phyloP scores from a whole-genome alignment of 306 rosid genomes.

The Pterocarpus santalinus region DNA sequence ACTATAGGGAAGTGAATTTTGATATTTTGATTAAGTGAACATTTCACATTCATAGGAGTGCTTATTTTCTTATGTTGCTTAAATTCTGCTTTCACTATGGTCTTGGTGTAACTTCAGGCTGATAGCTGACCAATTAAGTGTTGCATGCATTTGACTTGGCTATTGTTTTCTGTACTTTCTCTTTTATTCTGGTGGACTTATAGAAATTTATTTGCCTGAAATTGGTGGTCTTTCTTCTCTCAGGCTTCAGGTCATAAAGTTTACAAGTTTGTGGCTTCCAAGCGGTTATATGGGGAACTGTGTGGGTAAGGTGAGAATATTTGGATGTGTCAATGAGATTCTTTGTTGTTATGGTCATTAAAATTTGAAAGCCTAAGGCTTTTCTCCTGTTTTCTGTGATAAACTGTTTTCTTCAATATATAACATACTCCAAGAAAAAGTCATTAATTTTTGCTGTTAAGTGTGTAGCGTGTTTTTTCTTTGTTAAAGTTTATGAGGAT shows the following conservation, averaged over 20 bases:
- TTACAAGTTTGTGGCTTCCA: conserved; percentile 46
- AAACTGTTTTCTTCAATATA: conserved; percentile 9
- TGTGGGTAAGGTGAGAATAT: conserved; percentile 64
- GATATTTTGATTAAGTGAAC: conserved; percentile 5
- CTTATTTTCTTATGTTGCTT: conserved; percentile 4
- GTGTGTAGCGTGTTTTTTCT: conserved; percentile 7
- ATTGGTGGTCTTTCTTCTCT: conserved; percentile 45
- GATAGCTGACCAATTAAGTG: not conserved
- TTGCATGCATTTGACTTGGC: conserved; percentile 31
- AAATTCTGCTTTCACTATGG: not conserved
- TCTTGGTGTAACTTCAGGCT: conserved; percentile 2
- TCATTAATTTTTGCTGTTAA: not conserved
- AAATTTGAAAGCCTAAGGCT: conserved; percentile 5
- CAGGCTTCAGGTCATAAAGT: conserved; percentile 47
- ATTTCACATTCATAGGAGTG: not conserved
- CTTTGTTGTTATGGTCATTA: conserved; percentile 17
- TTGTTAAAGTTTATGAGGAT: conserved; percentile 17
- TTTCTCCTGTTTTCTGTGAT: conserved; percentile 16
- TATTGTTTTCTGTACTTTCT: conserved; percentile 24
- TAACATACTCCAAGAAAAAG: conserved; percentile 2
- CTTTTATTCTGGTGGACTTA: conserved; percentile 25
- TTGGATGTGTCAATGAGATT: conserved; percentile 9
- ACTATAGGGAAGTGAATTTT: conserved; percentile 21
- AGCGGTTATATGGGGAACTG: conserved; percentile 80
- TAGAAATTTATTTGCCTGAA: conserved; percentile 33